Evolutionary conservation across 2,329 filamentous ascomycete species (phyloP).

Genomic region (Magnaporthiopsis rhizophila): DNA sequence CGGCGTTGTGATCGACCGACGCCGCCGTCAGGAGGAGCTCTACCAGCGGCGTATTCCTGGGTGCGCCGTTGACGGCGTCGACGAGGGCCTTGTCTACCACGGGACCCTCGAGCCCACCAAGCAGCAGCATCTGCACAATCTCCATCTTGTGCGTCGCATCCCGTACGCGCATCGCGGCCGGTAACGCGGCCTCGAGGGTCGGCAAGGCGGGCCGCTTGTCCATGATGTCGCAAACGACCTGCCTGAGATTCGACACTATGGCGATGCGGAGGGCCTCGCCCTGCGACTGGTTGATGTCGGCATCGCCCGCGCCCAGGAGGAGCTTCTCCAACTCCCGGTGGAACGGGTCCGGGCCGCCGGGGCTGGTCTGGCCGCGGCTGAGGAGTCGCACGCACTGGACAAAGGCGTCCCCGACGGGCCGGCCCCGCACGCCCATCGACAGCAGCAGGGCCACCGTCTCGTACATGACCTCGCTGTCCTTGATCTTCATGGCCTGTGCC

Average conservation of each 20-base stretch:
- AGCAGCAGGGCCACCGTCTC: slow-evolving; percentile 36
- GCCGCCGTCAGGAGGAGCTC: slow-evolving; percentile 15
- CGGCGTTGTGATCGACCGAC: slow-evolving; percentile 19
- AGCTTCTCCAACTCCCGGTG: slow-evolving; percentile 16
- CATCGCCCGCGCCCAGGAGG: slow-evolving; percentile 16
- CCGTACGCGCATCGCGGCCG: slow-evolving; percentile 15
- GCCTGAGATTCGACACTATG: slow-evolving; percentile 12
- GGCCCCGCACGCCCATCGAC: slow-evolving; percentile 14
- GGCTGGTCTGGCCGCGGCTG: slow-evolving; percentile 6
- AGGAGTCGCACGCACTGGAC: slow-evolving; percentile 15
- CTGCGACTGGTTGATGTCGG: slow-evolving; percentile 16
- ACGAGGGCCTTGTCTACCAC: slow-evolving; percentile 18
- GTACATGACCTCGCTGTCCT: slow-evolving; percentile 29
- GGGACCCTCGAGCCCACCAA: slow-evolving; percentile 14
- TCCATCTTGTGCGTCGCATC: slow-evolving; percentile 10
- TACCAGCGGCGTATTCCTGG: slow-evolving; percentile 14
- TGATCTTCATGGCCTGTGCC: slow-evolving; percentile 32
- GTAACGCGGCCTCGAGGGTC: slow-evolving; percentile 16
- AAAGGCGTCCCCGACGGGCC: slow-evolving; percentile 15
- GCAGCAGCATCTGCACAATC: slow-evolving; percentile 16
- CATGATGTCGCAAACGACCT: slow-evolving; percentile 16
- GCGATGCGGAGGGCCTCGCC: slow-evolving; percentile 19
- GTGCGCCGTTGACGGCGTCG: slow-evolving; percentile 14
- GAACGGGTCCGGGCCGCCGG: slow-evolving; percentile 11
- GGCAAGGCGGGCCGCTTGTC: slow-evolving; percentile 14